Conservation (phyloP, 2,329 filamentous ascomycete species). For the Alternaria tenuissima region DNA sequence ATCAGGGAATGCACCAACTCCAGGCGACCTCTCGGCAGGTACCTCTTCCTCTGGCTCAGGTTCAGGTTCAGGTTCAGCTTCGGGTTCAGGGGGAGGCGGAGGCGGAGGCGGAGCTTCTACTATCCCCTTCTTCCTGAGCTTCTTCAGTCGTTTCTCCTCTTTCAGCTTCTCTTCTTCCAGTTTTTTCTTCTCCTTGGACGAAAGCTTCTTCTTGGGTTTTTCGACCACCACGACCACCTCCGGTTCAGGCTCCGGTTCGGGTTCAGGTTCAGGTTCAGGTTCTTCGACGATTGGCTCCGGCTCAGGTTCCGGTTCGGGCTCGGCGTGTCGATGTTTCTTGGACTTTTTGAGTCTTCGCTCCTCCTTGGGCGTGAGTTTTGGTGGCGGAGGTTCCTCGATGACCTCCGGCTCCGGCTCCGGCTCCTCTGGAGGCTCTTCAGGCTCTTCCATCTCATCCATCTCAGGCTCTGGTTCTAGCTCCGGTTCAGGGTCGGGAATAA, state of each 20-base stretch:
- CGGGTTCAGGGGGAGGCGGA: conserved; percentile 14
- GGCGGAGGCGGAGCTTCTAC: conserved; percentile 21
- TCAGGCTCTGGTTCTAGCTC: conserved; percentile 20
- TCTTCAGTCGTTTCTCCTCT: conserved; percentile 35
- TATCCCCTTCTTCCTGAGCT: conserved; percentile 42
- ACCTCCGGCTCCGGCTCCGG: conserved; percentile 41
- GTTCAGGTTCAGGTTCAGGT: conserved; percentile 20
- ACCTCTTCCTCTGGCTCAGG: conserved; percentile 43
- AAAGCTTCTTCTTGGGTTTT: conserved; percentile 40
- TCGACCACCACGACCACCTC: conserved; percentile 43
- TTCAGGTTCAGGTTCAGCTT: conserved; percentile 43
- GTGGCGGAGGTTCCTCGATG: conserved; percentile 21
- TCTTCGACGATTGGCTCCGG: conserved; percentile 40
- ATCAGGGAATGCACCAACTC: conserved; percentile 58
- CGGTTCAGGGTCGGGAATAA: conserved; percentile 8
- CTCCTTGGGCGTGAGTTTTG: conserved; percentile 12
- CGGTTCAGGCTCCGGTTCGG: conserved; percentile 33
- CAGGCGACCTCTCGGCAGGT: conserved; percentile 47
- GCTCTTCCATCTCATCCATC: conserved; percentile 12
- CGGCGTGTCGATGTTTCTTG: conserved; percentile 27
- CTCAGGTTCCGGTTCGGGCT: conserved; percentile 18
- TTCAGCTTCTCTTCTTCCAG: conserved; percentile 10
- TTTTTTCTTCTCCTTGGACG: conserved; percentile 30
- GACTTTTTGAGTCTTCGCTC: conserved; percentile 16
- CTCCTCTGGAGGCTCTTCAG: conserved; percentile 33